These are phyloP conservation scores for Debaryomyces castellii DNA, from an alignment of 805 yeast species.

Conservation along the genomic window DNA sequence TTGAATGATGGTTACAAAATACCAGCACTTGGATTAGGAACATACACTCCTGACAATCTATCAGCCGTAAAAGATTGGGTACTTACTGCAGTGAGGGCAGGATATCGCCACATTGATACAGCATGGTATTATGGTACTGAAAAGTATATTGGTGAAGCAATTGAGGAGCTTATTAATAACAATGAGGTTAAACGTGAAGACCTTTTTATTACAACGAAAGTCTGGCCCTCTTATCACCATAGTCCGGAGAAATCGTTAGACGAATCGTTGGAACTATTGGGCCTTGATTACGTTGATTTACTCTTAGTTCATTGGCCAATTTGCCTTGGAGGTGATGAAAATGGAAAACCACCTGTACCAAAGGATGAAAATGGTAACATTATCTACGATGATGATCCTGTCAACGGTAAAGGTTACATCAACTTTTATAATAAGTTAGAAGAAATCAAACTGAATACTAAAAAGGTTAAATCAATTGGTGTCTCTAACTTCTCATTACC, in stretches of 20 bases:
- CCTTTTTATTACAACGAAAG: conserved; percentile 36
- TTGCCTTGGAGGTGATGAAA: conserved; percentile 38
- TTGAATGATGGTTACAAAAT: conserved; percentile 58
- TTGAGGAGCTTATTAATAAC: conserved; percentile 47
- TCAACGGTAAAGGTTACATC: conserved; percentile 28
- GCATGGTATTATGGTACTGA: conserved; percentile 53
- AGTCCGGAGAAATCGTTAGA: conserved; percentile 42
- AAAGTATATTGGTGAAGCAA: conserved; percentile 41
- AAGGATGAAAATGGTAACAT: conserved; percentile 34
- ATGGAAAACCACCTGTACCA: conserved; percentile 39
- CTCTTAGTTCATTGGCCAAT: conserved; percentile 53
- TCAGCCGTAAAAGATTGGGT: conserved; percentile 33
- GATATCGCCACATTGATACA: conserved; percentile 51
- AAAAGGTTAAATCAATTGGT: conserved; percentile 35
- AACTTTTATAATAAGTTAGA: conserved; percentile 30
- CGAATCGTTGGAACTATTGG: conserved; percentile 37
- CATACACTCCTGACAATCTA: conserved; percentile 32
- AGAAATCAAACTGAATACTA: conserved; percentile 23
- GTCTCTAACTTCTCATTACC: conserved; percentile 34
- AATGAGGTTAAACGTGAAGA: conserved; percentile 52
- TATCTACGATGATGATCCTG: conserved; percentile 34
- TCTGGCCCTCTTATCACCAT: conserved; percentile 45
- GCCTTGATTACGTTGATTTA: conserved; percentile 46
- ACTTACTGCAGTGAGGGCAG: conserved; percentile 40
- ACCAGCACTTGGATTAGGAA: conserved; percentile 71